phyloP scores from a whole-genome alignment of 257 asterid species.

The Fraxinus cuspidata region DNA sequence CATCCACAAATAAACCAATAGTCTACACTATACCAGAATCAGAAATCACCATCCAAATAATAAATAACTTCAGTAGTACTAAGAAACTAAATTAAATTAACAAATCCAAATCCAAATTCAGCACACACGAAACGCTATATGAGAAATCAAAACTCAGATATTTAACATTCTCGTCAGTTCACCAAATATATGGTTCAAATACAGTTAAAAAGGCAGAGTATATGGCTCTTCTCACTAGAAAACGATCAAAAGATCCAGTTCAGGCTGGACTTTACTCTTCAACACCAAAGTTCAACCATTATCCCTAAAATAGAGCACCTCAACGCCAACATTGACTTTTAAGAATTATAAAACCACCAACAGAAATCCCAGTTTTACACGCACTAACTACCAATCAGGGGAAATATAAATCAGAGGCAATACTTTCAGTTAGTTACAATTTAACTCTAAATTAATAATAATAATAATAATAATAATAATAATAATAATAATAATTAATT shows the following conservation, averaged over 20 bases:
- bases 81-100: constrained; percentile 29
- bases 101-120: constrained; percentile 17
- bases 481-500: background rate
- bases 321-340: background rate
- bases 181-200: background rate
- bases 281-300: background rate
- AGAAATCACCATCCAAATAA: constrained; percentile 25
- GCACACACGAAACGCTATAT: background rate
- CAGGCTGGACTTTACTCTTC: background rate
- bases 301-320: background rate
- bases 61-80: constrained; percentile 13
- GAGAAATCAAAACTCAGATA: background rate
- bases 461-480: too few species aligned
- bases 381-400: background rate
- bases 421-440: background rate
- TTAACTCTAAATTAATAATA: background rate
- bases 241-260: background rate
- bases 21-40: background rate
- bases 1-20: constrained; percentile 40
- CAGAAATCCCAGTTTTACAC: background rate
- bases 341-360: background rate
- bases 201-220: background rate
- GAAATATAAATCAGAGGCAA: background rate
- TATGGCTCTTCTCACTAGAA: background rate
- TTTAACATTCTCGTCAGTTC: background rate